Evolutionary conservation across 2,329 filamentous ascomycete species (phyloP).

Genomic region (Hymenoscyphus salicellus): DNA sequence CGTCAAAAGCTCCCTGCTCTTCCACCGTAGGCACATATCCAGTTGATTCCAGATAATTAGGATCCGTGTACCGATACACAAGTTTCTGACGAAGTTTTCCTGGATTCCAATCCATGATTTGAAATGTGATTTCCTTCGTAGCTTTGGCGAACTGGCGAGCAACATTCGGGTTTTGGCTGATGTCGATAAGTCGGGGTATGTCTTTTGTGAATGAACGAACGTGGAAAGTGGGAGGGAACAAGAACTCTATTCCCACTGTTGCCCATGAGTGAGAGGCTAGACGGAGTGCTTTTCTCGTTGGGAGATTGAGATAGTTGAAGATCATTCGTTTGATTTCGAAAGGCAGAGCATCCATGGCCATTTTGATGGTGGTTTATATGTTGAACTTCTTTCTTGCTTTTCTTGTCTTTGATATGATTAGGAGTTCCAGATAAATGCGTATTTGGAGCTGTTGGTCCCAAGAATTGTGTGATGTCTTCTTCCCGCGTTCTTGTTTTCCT

Average conservation of each 20-base stretch:
- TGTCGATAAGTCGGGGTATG: background rate
- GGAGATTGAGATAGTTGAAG: conserved; percentile 14
- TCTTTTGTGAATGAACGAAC: background rate
- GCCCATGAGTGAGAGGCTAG: conserved; percentile 19
- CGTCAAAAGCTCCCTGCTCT: background rate
- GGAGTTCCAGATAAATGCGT: background rate
- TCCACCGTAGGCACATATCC: background rate
- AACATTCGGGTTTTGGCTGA: background rate
- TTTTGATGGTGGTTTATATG: background rate
- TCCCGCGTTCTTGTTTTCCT: background rate
- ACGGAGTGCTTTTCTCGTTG: conserved; percentile 16
- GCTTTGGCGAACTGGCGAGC: background rate
- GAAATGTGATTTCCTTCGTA: background rate
- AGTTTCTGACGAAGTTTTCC: background rate
- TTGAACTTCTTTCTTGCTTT: background rate
- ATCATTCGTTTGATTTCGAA: conserved; percentile 22
- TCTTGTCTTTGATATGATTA: background rate
- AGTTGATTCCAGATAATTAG: background rate
- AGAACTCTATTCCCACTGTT: conserved; percentile 6
- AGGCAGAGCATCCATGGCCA: conserved; percentile 14
- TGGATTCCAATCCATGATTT: background rate
- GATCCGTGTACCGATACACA: background rate
- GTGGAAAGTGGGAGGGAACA: background rate
- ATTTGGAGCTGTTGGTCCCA: background rate
- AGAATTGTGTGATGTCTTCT: background rate